Conservation (phyloP, 2,329 filamentous ascomycete genomes). For the Arthrobotrys musiformis region DNA sequence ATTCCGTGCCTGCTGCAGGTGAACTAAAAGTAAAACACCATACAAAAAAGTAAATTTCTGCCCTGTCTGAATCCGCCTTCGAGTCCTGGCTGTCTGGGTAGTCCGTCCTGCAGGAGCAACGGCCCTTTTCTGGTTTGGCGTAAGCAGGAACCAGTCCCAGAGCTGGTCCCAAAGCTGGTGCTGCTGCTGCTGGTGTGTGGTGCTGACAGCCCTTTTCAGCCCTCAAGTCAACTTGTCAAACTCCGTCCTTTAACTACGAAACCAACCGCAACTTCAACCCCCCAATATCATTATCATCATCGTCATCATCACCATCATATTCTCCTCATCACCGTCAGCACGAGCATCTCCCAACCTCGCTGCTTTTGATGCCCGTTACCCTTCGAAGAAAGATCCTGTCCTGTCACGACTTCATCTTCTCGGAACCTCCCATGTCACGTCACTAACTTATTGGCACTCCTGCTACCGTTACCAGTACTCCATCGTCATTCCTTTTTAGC, state of each 20-base stretch:
- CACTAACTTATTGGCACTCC: not conserved
- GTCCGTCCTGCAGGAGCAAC: not conserved
- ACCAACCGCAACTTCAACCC: not conserved
- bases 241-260: not conserved
- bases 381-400: not conserved
- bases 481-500: constrained; percentile 34
- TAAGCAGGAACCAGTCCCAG: constrained; percentile 28
- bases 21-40: not conserved
- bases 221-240: constrained; percentile 5
- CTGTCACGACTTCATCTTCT: not conserved
- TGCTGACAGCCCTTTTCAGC: constrained; percentile 48
- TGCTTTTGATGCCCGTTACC: constrained; percentile 3
- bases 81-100: too few species aligned
- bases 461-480: not conserved
- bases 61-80: not conserved
- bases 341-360: not conserved
- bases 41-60: not conserved
- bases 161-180: constrained; percentile 30
- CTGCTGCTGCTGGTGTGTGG: too few species aligned
- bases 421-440: constrained; percentile 1
- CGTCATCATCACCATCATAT: not conserved
- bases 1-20: not conserved
- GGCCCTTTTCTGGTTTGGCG: constrained; percentile 26
- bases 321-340: not conserved
- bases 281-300: not conserved